Evolutionary conservation across 2,329 filamentous ascomycete genomes (phyloP), one percentile per base, ranked within the genome.

Genomic region (Nemania sp.): DNA sequence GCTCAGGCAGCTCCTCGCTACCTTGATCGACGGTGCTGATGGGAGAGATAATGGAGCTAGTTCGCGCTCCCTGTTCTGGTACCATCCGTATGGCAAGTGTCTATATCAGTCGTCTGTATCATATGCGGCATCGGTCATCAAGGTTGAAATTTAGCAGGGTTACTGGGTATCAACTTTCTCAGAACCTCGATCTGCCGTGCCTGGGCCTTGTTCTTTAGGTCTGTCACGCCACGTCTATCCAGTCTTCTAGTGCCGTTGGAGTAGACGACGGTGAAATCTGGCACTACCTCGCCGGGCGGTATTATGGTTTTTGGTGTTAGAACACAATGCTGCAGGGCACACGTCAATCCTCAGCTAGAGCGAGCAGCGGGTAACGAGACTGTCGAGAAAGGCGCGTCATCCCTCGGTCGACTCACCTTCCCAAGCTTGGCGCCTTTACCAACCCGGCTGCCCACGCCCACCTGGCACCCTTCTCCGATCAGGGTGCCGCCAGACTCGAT

Each of bases 211-310:
- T 90, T 81, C 71, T 87, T 85, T 63, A 88, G 76, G 45, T 88
- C 85, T 57, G 85, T 79, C 25, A 87, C 80, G n/a, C 84, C 82
- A 52, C 86, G 84, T 47, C 75, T 81, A 70, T 91, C 87, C 32
- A 74, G 74, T 62, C 87, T 80, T 65, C 80, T 79, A 66, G 80
- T 78, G 25, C 87, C 87, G 59, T 84, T 83, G 0, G 88, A 87
- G 74, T 86, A 92, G 20, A 92, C 78, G 5, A 92, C 89, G 0
- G 86, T 88, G 72, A 84, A 86, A 61, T 91, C 88, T 0, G 84
- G 83, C 0, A 93, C 71, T 11, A 79, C 75, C 34, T 86, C 83
- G 0, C 83, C 82, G 10, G 86, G 82, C 0, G 77, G 74, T 43
- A 92, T 78, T 25, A 81, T 78, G 21, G 84, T 87, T 60, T 85